Conservation (phyloP, 148 eudicot genomes). For the Camellia lanceoleosa region DNA sequence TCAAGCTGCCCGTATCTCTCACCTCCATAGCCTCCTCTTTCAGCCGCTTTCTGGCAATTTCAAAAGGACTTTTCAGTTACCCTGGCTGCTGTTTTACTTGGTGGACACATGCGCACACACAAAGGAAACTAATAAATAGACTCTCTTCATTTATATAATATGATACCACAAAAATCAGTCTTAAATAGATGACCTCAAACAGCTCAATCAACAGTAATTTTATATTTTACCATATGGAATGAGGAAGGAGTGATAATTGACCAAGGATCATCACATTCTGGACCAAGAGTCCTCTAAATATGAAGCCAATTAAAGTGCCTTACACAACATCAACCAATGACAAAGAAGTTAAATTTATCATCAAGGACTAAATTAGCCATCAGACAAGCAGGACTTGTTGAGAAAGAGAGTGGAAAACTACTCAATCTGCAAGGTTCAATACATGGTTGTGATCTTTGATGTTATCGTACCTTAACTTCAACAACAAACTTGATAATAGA, state of each 20-base stretch:
- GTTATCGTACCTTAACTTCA: background rate
- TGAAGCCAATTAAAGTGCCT: background rate
- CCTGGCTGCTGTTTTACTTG: background rate
- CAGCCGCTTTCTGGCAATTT: constrained; percentile 78
- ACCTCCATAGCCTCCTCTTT: constrained; percentile 96
- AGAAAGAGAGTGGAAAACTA: background rate
- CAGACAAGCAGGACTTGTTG: background rate
- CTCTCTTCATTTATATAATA: background rate
- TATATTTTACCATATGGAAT: background rate
- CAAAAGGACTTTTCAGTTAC: constrained; percentile 5
- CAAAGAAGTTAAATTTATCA: background rate
- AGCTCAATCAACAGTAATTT: background rate
- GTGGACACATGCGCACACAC: background rate
- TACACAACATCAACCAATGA: background rate
- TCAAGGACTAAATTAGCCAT: background rate
- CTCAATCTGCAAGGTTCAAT: background rate
- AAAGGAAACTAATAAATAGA: background rate
- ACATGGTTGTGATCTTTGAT: background rate
- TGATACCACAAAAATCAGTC: background rate
- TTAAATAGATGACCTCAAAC: constrained; percentile 12
- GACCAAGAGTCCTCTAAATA: background rate
- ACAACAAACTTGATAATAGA: background rate
- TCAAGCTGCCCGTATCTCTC: constrained; percentile 95
- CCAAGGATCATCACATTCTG: background rate
- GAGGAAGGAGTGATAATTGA: background rate